Conservation (phyloP, 257 asterid genomes). For the Salvia rosmarinus region DNA sequence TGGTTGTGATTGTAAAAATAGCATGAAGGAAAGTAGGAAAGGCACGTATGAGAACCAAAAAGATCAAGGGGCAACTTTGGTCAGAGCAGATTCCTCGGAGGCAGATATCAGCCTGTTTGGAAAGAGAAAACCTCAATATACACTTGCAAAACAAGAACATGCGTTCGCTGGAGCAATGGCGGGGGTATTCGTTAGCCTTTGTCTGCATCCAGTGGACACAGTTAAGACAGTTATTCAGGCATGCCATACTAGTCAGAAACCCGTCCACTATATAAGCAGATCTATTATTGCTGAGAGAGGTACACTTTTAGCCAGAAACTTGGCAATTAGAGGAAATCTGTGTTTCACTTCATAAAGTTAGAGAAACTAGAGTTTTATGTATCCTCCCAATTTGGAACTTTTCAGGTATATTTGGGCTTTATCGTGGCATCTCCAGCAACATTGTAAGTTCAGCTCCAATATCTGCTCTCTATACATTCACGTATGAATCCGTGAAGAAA, state of each 20-base stretch:
- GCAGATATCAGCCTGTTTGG: conserved; percentile 36
- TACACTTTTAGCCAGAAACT: conserved; percentile 33
- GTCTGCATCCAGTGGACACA: conserved; percentile 92
- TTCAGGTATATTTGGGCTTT: conserved; percentile 79
- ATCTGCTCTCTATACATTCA: conserved; percentile 91
- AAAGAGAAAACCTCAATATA: conserved; percentile 45
- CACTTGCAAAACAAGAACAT: conserved; percentile 76
- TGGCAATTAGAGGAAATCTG: conserved; percentile 15
- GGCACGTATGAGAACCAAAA: conserved; percentile 31
- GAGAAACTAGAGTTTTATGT: conserved; percentile 17
- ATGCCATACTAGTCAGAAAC: conserved; percentile 58
- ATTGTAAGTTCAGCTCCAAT: conserved; percentile 89
- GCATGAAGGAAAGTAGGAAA: conserved; percentile 25
- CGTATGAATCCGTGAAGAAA: conserved; percentile 87
- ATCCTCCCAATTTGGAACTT: conserved; percentile 26
- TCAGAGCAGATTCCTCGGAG: conserved; percentile 36
- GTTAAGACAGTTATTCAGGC: conserved; percentile 92
- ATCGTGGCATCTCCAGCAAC: conserved; percentile 91
- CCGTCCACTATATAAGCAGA: conserved; percentile 63
- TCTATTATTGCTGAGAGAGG: conserved; percentile 90
- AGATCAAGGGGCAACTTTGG: conserved; percentile 28
- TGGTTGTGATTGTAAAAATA: conserved; percentile 37
- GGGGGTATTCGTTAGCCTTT: conserved; percentile 84
- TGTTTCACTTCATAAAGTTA: conserved; percentile 16
- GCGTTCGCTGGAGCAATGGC: conserved; percentile 99